phyloP scores from a whole-genome alignment of 768 basidiomycete genomes.

The Russula vinacea region DNA sequence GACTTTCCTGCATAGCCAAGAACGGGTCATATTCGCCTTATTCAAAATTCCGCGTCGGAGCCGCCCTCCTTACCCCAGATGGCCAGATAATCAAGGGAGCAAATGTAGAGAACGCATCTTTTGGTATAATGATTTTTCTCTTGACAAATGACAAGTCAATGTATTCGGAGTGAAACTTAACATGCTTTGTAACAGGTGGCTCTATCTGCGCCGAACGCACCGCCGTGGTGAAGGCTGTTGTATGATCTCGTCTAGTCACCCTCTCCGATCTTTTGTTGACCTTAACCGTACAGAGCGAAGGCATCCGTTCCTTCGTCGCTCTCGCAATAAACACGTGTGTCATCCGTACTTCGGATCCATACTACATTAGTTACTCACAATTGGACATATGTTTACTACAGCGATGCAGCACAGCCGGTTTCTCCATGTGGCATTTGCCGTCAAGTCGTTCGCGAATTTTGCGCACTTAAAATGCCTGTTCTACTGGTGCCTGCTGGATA shows the following conservation, averaged over 20 bases:
- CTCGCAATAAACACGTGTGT: slow-evolving; percentile 79
- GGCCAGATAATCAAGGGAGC: slow-evolving; percentile 78
- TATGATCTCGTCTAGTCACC: slow-evolving; percentile 41
- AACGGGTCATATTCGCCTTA: slow-evolving; percentile 76
- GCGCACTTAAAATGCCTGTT: slow-evolving; percentile 66
- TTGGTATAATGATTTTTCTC: slow-evolving; percentile 51
- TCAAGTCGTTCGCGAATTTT: slow-evolving; percentile 87
- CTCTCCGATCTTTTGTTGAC: neutral
- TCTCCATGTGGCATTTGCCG: slow-evolving; percentile 95
- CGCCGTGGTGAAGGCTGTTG: slow-evolving; percentile 90
- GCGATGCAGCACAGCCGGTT: slow-evolving; percentile 62
- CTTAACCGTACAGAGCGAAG: slow-evolving; percentile 64
- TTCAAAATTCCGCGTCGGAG: slow-evolving; percentile 91
- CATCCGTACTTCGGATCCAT: neutral
- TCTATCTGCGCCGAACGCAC: slow-evolving; percentile 95
- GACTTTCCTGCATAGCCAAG: slow-evolving; percentile 48
- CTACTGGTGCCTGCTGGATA: slow-evolving; percentile 68
- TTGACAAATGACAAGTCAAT: neutral
- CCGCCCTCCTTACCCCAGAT: slow-evolving; percentile 68
- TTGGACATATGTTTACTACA: slow-evolving; percentile 33
- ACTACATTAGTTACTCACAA: neutral
- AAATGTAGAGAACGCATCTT: slow-evolving; percentile 92
- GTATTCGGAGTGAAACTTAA: neutral
- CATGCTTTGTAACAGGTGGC: slow-evolving; percentile 52
- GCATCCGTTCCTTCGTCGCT: slow-evolving; percentile 62